phyloP scores from a whole-genome alignment of 106 monocot genomes.

The Narthecium ossifragum region DNA sequence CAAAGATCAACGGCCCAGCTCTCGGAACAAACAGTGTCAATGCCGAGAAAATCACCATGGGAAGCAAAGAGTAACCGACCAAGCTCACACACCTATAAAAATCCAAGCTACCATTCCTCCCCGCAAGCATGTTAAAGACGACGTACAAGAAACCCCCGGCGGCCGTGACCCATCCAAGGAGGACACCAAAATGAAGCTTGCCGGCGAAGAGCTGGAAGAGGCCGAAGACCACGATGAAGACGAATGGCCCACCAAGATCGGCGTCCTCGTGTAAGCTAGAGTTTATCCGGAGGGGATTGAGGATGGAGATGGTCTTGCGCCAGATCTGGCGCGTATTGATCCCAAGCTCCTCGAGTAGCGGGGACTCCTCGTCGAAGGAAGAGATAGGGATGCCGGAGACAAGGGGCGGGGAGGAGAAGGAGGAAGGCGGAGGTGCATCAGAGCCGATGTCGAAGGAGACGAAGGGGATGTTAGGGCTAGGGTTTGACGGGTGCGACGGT shows the following conservation, averaged over 20 bases:
- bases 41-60: constrained; percentile 35
- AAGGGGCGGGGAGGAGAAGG: constrained; percentile 33
- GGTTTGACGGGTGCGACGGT: constrained; percentile 7
- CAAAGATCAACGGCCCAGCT: constrained; percentile 7
- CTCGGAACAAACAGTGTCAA: constrained; percentile 17
- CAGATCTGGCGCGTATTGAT: constrained; percentile 99
- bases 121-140: constrained; percentile 89
- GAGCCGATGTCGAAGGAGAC: constrained; percentile 90
- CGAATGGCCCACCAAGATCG: constrained; percentile 87
- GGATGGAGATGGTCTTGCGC: constrained; percentile 83
- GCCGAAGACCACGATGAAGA: constrained; percentile 86
- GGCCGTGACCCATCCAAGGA: constrained; percentile 87
- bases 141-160: constrained; percentile 77
- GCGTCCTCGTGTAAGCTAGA: constrained; percentile 77
- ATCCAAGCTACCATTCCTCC: constrained; percentile 31
- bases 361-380: constrained; percentile 85
- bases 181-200: constrained; percentile 91
- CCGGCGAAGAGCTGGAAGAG: constrained; percentile 96
- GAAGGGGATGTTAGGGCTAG: constrained; percentile 50
- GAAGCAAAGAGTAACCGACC: constrained; percentile 38
- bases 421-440: constrained; percentile 35
- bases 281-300: constrained; percentile 73
- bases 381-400: constrained; percentile 16
- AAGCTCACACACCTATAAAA: constrained; percentile 34
- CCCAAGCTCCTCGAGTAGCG: constrained; percentile 94